Base-by-base conservation (phyloP, 129 eudicot genomes). In the Deinandra increscens region DNA sequence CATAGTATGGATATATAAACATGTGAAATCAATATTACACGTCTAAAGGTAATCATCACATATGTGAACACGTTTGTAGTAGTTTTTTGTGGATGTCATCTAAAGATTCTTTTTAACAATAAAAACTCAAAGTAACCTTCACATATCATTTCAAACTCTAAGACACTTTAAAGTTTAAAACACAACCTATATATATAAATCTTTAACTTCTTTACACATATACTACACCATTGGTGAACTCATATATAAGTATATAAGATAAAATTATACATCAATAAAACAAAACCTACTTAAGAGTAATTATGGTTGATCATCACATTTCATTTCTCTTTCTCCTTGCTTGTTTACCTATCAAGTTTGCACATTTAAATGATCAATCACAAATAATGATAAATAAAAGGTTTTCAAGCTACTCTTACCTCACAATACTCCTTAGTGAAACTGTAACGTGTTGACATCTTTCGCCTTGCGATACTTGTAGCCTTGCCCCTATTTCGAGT, bases 391-490 rank as follows among this genome's bases (percentile, higher is more conserved):
- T 29, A 7, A 13, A 15, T 64, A 37, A 67, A 31, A 44, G 13
- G 17, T n/a, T 22, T 49, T 5, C 6, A 0, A 58, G 4, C 12
- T 36, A 37, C 39, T 37, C 26, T 23, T 65, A 83, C 86, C 86
- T 83, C 81, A 38, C 69, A 23, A 79, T 76, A 67, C 49, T 83
- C 86, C 70, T 75, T 83, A 9, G 74, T 67, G 36, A 56, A 44
- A 59, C 72, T 70, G 42, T 73, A 53, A 54, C 72, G 65, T 3
- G 83, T 75, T 56, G 80, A 75, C 26, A 82, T 81, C 64, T 83
- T 86, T 64, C 86, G 71, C 79, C 82, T 85, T n/a, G 84, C 74
- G 3, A 77, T 65, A 49, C 56, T 69, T 37, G 83, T 34, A 3
- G 84, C 75, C 64, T 83, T 79, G 38, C 75, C 82, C 66, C 80